Conservation (phyloP, 108 stramenopile species). For the Aurantiochytrium sp. region DNA sequence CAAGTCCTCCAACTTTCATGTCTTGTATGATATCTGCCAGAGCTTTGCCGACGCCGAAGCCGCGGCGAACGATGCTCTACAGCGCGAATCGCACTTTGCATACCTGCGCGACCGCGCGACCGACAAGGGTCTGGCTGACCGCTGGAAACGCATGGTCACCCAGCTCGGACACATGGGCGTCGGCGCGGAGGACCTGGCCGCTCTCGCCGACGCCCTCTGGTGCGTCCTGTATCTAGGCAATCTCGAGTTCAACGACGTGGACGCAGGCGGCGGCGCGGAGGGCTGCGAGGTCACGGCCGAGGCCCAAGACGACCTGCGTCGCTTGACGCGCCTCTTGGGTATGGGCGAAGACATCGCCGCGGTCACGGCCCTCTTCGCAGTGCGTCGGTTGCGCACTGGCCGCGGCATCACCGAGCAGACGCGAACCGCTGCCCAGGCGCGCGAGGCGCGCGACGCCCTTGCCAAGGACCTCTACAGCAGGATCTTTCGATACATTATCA, state of each 20-base stretch:
- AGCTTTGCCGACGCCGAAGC: constrained; percentile 50
- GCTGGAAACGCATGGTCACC: constrained; percentile 48
- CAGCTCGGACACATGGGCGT: constrained; percentile 35
- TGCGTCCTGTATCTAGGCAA: constrained; percentile 43
- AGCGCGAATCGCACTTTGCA: constrained; percentile 47
- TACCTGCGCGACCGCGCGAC: constrained; percentile 47
- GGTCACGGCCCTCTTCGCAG: neutral
- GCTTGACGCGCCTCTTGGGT: neutral
- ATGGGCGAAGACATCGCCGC: neutral
- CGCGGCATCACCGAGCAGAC: neutral
- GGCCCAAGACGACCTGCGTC: neutral
- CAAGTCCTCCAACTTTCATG: constrained; percentile 93
- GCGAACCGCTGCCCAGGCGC: neutral
- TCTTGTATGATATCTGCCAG: constrained; percentile 93
- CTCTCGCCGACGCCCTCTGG: neutral
- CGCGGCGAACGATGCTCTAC: constrained; percentile 31
- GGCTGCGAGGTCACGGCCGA: neutral
- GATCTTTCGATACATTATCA: constrained; percentile 39
- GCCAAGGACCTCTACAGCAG: constrained; percentile 44
- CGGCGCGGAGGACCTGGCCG: constrained; percentile 8
- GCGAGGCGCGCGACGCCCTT: constrained; percentile 38
- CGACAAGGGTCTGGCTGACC: constrained; percentile 29
- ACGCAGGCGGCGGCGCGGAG: constrained; percentile 19
- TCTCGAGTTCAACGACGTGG: constrained; percentile 51
- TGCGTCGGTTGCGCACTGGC: neutral